Conservation (phyloP, 2,329 filamentous ascomycete genomes). For the Teratosphaeriaceae sp. region DNA sequence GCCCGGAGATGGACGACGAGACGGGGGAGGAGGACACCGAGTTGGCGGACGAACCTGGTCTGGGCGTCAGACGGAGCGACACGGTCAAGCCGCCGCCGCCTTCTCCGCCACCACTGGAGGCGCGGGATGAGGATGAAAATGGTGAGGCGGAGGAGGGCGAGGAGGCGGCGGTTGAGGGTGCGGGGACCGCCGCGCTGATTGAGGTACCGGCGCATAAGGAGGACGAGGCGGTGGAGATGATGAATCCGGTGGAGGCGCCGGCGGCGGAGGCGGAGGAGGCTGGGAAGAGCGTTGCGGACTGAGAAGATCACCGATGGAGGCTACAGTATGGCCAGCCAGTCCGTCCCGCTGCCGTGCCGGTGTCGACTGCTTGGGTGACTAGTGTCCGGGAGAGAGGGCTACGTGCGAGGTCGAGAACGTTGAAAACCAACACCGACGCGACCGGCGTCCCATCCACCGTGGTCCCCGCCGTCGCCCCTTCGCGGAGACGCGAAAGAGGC, state of each 20-base stretch:
- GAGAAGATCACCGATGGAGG: no score
- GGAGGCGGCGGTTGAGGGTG: constrained; percentile 12
- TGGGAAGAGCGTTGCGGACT: constrained; percentile 16
- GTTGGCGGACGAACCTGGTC: constrained; percentile 5
- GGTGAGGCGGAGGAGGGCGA: constrained; percentile 54
- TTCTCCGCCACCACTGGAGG: constrained; percentile 10
- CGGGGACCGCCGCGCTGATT: constrained; percentile 9
- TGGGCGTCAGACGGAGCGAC: constrained; percentile 11
- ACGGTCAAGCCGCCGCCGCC: constrained; percentile 13
- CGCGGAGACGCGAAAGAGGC: no score
- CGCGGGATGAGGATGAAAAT: constrained; percentile 11
- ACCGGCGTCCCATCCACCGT: no score
- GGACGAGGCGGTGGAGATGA: constrained; percentile 12
- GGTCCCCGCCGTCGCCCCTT: no score
- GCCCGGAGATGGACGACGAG: neutral
- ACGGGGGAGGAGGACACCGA: constrained; percentile 5
- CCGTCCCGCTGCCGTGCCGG: no score
- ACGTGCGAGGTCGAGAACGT: no score
- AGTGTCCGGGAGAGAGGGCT: no score
- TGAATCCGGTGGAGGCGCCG: constrained; percentile 12
- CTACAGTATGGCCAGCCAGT: no score
- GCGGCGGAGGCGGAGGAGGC: constrained; percentile 34
- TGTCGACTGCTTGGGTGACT: no score
- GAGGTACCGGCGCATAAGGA: constrained; percentile 31
- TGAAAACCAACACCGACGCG: no score